phyloP scores from a whole-genome alignment of 2,329 filamentous ascomycete species.

The Erysiphe pulchra region DNA sequence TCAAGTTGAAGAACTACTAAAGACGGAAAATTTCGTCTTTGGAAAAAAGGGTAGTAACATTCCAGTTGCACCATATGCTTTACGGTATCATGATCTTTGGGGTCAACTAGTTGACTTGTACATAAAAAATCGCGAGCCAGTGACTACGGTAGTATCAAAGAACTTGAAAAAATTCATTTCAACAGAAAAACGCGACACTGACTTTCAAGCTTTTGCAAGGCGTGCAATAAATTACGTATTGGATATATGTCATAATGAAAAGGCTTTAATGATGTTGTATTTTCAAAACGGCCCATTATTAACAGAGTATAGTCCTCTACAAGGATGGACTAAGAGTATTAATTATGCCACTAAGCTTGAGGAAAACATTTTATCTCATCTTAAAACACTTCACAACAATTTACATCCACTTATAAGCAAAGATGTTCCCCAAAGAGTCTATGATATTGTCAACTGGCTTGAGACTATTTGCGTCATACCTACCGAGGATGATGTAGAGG shows the following conservation, averaged over 20 bases:
- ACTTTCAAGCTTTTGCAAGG: constrained; percentile 6
- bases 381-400: constrained; percentile 9
- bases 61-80: constrained; percentile 29
- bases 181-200: constrained; percentile 8
- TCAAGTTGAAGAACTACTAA: constrained; percentile 31
- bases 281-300: constrained; percentile 11
- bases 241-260: constrained; percentile 13
- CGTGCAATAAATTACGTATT: constrained; percentile 5
- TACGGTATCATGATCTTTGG: constrained; percentile 32
- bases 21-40: constrained; percentile 16
- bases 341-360: constrained; percentile 10
- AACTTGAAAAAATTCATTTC: constrained; percentile 23
- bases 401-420: constrained; percentile 9
- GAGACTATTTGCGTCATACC: constrained; percentile 10
- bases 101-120: constrained; percentile 27
- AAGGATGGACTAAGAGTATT: constrained; percentile 7
- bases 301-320: constrained; percentile 5
- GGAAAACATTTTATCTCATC: constrained; percentile 9
- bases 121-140: constrained; percentile 18
- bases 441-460: constrained; percentile 11
- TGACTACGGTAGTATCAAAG: constrained; percentile 29
- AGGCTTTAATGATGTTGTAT: constrained; percentile 9
- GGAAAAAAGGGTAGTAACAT: constrained; percentile 42
- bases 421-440: constrained; percentile 9
- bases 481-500: constrained; percentile 7